A percentile compares a stretch with the other conserved stretches of the same genome.
These are phyloP conservation scores for Glarea lozoyensis DNA, from an alignment of 495 filamentous ascomycete species.

Conservation along the genomic window DNA sequence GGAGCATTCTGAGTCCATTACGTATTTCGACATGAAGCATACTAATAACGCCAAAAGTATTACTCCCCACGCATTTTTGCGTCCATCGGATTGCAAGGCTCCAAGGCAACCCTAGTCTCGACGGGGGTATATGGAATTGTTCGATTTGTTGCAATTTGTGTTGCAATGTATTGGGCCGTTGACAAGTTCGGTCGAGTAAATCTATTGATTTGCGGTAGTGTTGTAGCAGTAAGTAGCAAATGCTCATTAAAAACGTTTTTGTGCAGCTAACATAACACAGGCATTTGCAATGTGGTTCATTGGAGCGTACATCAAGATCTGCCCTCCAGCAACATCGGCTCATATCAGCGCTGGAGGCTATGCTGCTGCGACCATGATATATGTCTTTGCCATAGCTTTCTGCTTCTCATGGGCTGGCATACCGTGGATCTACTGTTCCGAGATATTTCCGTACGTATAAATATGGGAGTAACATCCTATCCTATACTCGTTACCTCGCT, in stretches of 20 bases:
- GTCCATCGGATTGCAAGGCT: constrained; percentile 32
- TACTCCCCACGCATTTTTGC: constrained; percentile 29
- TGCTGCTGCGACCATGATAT: constrained; percentile 41
- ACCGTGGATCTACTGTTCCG: constrained; percentile 39
- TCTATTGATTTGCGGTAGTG: no score
- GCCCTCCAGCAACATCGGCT: constrained; percentile 10
- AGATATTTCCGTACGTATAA: constrained; percentile 45
- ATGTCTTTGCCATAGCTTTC: constrained; percentile 37
- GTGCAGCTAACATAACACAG: constrained; percentile 16
- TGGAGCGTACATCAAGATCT: constrained; percentile 12
- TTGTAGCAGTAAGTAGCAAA: no score
- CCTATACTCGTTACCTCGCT: no score
- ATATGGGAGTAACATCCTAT: no score
- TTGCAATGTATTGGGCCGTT: constrained; percentile 15
- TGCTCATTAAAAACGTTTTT: no score
- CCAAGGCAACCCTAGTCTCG: constrained; percentile 38
- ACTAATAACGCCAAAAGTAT: background rate
- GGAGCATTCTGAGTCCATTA: constrained; percentile 32
- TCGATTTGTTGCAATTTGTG: constrained; percentile 24
- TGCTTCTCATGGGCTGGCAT: constrained; percentile 44
- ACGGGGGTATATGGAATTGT: constrained; percentile 47
- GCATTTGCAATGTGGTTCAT: constrained; percentile 22
- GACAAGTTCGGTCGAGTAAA: constrained; percentile 17
- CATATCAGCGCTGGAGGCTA: constrained; percentile 26
- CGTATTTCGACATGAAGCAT: background rate